Evolutionary conservation across 2,329 filamentous ascomycete species (phyloP), one percentile per base, ranked within the genome.

Genomic region (Anisogramma anomala): DNA sequence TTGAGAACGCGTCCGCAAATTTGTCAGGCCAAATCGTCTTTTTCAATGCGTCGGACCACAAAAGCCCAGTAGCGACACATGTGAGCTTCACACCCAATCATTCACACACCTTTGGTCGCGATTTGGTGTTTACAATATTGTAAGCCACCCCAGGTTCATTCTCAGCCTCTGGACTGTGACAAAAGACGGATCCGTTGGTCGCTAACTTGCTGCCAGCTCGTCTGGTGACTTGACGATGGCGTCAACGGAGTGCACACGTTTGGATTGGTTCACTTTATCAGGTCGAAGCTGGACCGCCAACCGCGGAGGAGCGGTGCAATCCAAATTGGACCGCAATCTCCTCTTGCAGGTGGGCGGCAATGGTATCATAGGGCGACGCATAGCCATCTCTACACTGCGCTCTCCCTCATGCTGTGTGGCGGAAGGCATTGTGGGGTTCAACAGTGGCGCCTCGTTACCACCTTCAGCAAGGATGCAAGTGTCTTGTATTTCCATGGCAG

Each of bases 341-440:
- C 36, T 37, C 8, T 36, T 48, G 8, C 33, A 39, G 11, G 46
- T 46, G 7, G 43, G 39, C 15, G 40, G 36, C 6, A 10, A 36
- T 20, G 46, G 46, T 2, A 39, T 48, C 14, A 48, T 48, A 10
- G 46, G 43, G n/a, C 37, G 43, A n/a, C 43, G 46, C 6, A 28
- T 48, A 35, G 27, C 43, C 17, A 36, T 47, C 13, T 36, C 33
- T n/a, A 38, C 32, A 13, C 6, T 18, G 10, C 31, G 17, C 10
- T 17, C 31, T 10, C 15, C 34, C 6, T 15, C 17, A 17, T 25
- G 13, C 6, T 26, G 30, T 23, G 7, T 41, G 20, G 46, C 43
- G 13, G 46, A 48, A 23, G 46, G 46, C 3, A 41, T 48, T 8
- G 43, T 48, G 15, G 43, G 46, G 11, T 48, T 46, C 43, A 48